phyloP scores from a whole-genome alignment of 2,329 filamentous ascomycete species.

The Pestalotiopsis sp. region DNA sequence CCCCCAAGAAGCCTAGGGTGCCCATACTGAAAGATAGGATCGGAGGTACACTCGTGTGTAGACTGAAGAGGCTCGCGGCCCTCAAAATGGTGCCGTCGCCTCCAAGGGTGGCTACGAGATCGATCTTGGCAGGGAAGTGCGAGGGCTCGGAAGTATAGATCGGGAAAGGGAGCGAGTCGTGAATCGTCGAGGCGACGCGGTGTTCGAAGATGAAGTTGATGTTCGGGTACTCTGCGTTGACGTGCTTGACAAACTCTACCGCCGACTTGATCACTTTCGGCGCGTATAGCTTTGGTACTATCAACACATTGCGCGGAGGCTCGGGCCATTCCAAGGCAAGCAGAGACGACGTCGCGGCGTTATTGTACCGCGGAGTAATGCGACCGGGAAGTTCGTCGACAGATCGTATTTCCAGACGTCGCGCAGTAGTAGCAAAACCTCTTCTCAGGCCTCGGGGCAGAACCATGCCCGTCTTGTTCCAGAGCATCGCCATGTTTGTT shows the following conservation, averaged over 20 bases:
- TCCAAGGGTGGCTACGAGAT: conserved; percentile 86
- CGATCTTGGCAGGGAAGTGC: conserved; percentile 75
- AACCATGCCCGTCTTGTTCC: not conserved
- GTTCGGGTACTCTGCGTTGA: conserved; percentile 77
- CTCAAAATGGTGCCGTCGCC: conserved; percentile 91
- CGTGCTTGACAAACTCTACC: conserved; percentile 67
- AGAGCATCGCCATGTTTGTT: conserved; percentile 6
- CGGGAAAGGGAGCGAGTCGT: conserved; percentile 72
- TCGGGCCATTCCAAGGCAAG: conserved; percentile 58
- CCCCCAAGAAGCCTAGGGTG: conserved; percentile 89
- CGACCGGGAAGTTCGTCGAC: conserved; percentile 54
- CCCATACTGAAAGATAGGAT: conserved; percentile 97
- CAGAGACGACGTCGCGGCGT: conserved; percentile 57
- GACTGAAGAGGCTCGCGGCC: conserved; percentile 84
- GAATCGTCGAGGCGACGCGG: conserved; percentile 71
- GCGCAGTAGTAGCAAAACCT: conserved; percentile 52
- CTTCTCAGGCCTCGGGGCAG: conserved; percentile 25
- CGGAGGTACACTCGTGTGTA: conserved; percentile 80
- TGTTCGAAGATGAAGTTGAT: conserved; percentile 84
- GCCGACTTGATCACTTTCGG: conserved; percentile 56
- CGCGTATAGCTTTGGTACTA: conserved; percentile 62
- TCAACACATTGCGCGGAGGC: conserved; percentile 58
- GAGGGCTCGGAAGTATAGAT: conserved; percentile 63
- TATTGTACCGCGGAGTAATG: conserved; percentile 65
- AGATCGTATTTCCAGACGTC: conserved; percentile 52